Evolutionary conservation across 2,329 filamentous ascomycete species (phyloP), one percentile per base, ranked within the genome.

Genomic region (Ceratocystis colombiana): DNA sequence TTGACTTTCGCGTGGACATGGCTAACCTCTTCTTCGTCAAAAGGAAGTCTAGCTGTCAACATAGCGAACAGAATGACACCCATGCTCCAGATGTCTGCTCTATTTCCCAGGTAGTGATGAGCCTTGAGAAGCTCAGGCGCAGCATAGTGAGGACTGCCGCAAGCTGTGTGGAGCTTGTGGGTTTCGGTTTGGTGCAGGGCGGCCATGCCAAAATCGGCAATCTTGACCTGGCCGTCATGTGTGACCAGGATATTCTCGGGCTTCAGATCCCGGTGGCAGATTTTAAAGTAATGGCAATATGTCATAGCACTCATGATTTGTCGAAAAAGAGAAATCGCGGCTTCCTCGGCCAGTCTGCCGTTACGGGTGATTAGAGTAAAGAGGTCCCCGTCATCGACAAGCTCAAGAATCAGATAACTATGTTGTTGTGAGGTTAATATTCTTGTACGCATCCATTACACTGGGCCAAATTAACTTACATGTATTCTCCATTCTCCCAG

Each of bases 191-290:
- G 93, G 69, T 87, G 84, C 53, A 97, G 80, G 2, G 93, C 93
- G 57, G 94, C 94, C 92, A 99, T 96, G 53, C 94, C 93, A 75
- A 99, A 99, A 75, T 99, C 94, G 64, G 93, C 93, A 71, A 99
- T 86, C 76, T 97, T 99, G 74, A 97, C 86, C 67, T 89, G 85
- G 64, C 87, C 82, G 61, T 87, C 79, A 2, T 79, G 79, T 67
- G 91, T 91, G 63, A 99, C 81, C 20, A 99, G 80, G 59, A 99
- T 96, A 72, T 99, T 99, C 76, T 99, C 94, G 0, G 92, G 94
- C 76, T 99, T 99, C 64, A 99, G 80, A 71, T 99, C 94, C 28
- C 94, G 88, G 73, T 99, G 94, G 73, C 92, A 96, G 69, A 99
- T 96, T 71, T 93, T 91, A 77, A 96, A 90, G 2, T 88, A 86